These are phyloP conservation scores for Penicillium sp. DNA, from an alignment of 2,329 filamentous ascomycete genomes.

Conservation along the genomic window DNA sequence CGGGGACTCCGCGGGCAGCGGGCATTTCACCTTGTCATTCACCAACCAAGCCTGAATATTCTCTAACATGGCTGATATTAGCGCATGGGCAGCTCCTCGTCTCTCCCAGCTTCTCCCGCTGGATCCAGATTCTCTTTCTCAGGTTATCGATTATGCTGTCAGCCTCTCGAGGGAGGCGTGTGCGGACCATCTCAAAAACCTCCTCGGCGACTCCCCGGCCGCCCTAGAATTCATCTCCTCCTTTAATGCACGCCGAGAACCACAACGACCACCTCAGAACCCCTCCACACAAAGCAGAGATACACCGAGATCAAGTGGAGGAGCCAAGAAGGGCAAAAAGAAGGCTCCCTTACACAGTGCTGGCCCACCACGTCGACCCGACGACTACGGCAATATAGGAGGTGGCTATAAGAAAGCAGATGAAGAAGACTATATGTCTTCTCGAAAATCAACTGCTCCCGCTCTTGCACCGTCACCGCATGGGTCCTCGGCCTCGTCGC, in stretches of 20 bases:
- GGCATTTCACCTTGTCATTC: neutral
- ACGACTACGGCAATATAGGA: constrained; percentile 61
- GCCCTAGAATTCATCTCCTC: constrained; percentile 68
- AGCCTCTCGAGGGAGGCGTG: constrained; percentile 74
- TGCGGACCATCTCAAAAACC: constrained; percentile 79
- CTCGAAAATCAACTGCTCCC: constrained; percentile 43
- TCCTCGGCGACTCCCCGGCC: constrained; percentile 81
- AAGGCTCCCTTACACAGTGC: constrained; percentile 60
- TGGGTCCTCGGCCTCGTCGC: constrained; percentile 46
- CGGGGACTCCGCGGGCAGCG: neutral
- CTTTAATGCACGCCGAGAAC: constrained; percentile 65
- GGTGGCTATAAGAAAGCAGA: constrained; percentile 76
- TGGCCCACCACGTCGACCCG: constrained; percentile 61
- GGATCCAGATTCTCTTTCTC: constrained; percentile 77
- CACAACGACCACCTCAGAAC: constrained; percentile 27
- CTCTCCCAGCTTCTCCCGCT: constrained; percentile 78
- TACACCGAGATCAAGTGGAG: constrained; percentile 1
- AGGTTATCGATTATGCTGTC: constrained; percentile 78
- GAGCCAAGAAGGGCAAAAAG: constrained; percentile 50
- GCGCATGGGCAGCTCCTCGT: constrained; percentile 63
- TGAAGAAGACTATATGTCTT: constrained; percentile 68
- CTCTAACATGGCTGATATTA: constrained; percentile 30
- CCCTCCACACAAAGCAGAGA: constrained; percentile 4
- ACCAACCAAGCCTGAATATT: neutral
- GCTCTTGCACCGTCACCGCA: constrained; percentile 37